Evolutionary conservation across 163 green algal species (phyloP), one percentile per base, ranked within the genome.

Genomic region (Volvox carteri): DNA sequence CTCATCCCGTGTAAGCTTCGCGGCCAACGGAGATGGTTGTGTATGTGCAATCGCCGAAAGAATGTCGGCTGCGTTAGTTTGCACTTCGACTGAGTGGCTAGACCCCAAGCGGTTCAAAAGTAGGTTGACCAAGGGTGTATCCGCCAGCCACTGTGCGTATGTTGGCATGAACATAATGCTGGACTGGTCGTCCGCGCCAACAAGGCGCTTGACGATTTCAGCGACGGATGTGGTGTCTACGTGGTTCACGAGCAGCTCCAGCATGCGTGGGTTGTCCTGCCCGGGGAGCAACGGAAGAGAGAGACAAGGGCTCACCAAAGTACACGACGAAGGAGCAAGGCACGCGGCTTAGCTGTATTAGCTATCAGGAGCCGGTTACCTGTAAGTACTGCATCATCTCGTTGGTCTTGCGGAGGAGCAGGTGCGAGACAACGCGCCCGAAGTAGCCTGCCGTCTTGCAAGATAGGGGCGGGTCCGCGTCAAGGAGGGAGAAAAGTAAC

Each of bases 371-470:
- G 33, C 41, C 33, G 73, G 21, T 93, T 74, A 85, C 85, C 60
- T 94, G 92, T 46, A 99, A 90, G 91, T 98, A 98, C 75, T 95
- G 83, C 91, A 98, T 96, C 77, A 97, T 91, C 80, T 98, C 95
- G 62, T 93, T 93, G 12, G 93, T 95, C 88, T 97, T 97, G 42
- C 96, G 93, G 50, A 97, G 80, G 50, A 99, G 91, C 80, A 99
- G 93, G 81, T 95, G 95, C 21, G 93, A 94, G 28, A 98, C 93
- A 1, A 99, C 96, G 4, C 98, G 94, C 39, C 93, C 94, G 86
- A 99, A 99, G 89, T 99, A 99, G 33, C 97, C 97, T 9, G 97
- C 96, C 0, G 96, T 94, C 86, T 98, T 96, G 81, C 92, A 94
- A 67, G 95, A 94, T 9, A 99, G 92, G 0, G 96, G 95, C 19